Evolutionary conservation across 768 basidiomycete genomes (phyloP).

Genomic region (Boletus subcaerulescens): DNA sequence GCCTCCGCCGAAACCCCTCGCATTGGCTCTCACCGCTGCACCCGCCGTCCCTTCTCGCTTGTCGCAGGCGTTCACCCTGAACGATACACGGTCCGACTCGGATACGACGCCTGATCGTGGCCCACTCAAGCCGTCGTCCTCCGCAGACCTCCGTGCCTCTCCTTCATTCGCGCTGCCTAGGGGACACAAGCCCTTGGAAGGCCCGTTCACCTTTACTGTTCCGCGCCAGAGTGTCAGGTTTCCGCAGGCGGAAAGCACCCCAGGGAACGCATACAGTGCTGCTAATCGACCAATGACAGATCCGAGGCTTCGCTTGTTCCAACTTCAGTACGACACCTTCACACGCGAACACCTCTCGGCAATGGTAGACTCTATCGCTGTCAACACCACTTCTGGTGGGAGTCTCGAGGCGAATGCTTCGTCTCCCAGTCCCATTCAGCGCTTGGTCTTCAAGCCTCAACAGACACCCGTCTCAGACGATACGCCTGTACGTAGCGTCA

Average conservation of each 20-base stretch:
- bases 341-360: conserved; percentile 93
- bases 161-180: conserved; percentile 26
- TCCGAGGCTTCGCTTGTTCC: conserved; percentile 81
- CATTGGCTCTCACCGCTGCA: conserved; percentile 26
- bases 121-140: conserved; percentile 3
- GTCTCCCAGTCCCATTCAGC: conserved; percentile 43
- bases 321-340: conserved; percentile 94
- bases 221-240: conserved; percentile 41
- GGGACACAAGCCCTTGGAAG: conserved; percentile 47
- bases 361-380: conserved; percentile 92
- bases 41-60: conserved; percentile 35
- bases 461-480: conserved; percentile 41
- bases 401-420: conserved; percentile 44
- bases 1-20: conserved; percentile 36
- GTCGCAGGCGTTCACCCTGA: conserved; percentile 35
- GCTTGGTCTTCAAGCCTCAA: conserved; percentile 46
- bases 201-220: conserved; percentile 75
- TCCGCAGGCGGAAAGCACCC: conserved; percentile 65
- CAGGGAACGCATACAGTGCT: conserved; percentile 27
- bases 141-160: conserved; percentile 5
- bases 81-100: conserved; percentile 27
- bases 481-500: conserved; percentile 67
- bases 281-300: conserved; percentile 49
- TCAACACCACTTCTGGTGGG: conserved; percentile 62
- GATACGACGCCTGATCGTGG: conserved; percentile 14